Conservation (phyloP, 805 yeast species). For the Huiozyma naganishii region DNA sequence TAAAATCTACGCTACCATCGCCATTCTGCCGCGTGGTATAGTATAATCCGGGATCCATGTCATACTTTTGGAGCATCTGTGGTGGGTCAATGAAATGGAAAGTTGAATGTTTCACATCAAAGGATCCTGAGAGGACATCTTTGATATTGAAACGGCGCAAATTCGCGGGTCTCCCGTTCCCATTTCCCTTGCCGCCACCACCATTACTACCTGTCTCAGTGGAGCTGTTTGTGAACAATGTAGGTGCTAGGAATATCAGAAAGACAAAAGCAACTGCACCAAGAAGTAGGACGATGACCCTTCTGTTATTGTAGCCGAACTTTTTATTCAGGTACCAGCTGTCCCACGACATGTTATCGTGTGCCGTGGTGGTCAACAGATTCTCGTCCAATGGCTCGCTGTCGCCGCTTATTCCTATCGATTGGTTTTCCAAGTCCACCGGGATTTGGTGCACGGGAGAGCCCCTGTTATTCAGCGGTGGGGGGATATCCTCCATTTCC, state of each 20-base stretch:
- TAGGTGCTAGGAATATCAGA: slow-evolving; percentile 1
- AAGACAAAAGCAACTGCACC: not conserved
- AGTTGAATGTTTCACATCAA: slow-evolving; percentile 12
- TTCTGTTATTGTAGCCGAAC: slow-evolving; percentile 5
- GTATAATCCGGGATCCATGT: slow-evolving; percentile 38
- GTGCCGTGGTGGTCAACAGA: not conserved
- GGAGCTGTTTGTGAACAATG: not conserved
- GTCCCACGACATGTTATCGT: slow-evolving; percentile 3
- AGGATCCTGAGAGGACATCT: slow-evolving; percentile 18
- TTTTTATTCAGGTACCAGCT: slow-evolving; percentile 6
- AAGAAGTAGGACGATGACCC: not conserved
- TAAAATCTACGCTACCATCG: slow-evolving; percentile 6
- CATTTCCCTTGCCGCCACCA: not conserved
- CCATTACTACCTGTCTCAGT: not conserved
- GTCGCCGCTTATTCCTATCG: not conserved
- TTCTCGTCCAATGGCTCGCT: not conserved
- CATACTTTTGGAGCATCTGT: slow-evolving; percentile 10
- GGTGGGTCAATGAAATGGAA: slow-evolving; percentile 23
- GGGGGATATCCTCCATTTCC: slow-evolving; percentile 1
- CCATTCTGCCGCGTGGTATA: slow-evolving; percentile 9
- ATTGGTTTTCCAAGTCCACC: slow-evolving; percentile 4
- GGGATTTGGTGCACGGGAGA: not conserved
- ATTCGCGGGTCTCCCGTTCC: not conserved
- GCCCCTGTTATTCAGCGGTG: slow-evolving; percentile 1
- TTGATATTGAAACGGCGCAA: slow-evolving; percentile 12